Conservation (phyloP, 192 early-diverging fungal species). For the Gaertneriomyces semiglobifer region DNA sequence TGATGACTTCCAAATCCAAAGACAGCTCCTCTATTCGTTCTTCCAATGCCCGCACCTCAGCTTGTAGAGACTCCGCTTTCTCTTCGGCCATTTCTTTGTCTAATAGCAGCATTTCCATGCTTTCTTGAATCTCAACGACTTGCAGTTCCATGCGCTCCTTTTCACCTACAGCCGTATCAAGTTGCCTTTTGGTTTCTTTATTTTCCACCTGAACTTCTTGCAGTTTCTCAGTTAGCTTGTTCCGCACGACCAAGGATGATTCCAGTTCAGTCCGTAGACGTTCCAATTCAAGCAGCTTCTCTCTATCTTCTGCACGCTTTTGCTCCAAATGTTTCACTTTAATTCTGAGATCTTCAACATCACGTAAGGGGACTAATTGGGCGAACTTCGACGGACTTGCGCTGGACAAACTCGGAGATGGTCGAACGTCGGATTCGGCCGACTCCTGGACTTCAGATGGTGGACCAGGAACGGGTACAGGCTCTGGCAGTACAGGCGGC, state of each 20-base stretch:
- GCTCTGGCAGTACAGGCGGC: not conserved
- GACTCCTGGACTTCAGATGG: not conserved
- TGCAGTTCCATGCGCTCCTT: slow-evolving; percentile 66
- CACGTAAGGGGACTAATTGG: slow-evolving; percentile 34
- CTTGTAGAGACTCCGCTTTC: slow-evolving; percentile 68
- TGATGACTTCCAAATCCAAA: slow-evolving; percentile 65
- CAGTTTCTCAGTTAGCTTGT: slow-evolving; percentile 54
- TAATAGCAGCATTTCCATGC: slow-evolving; percentile 79
- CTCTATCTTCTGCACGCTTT: slow-evolving; percentile 78
- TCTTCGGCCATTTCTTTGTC: slow-evolving; percentile 95
- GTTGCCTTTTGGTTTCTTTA: slow-evolving; percentile 55
- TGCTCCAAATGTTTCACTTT: slow-evolving; percentile 73
- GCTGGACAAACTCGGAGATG: not conserved
- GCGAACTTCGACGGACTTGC: slow-evolving; percentile 24
- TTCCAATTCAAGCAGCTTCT: slow-evolving; percentile 69
- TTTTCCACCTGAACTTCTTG: slow-evolving; percentile 69
- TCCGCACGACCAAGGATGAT: slow-evolving; percentile 27
- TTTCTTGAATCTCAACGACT: slow-evolving; percentile 69
- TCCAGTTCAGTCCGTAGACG: slow-evolving; percentile 69
- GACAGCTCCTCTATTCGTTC: slow-evolving; percentile 77
- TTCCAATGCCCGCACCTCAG: slow-evolving; percentile 66
- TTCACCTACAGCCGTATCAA: slow-evolving; percentile 55
- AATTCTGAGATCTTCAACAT: slow-evolving; percentile 75
- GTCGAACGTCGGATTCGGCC: not conserved
- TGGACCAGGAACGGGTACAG: not conserved